phyloP scores from a whole-genome alignment of 129 eudicot genomes.

The Chrysanthemum makinoi region DNA sequence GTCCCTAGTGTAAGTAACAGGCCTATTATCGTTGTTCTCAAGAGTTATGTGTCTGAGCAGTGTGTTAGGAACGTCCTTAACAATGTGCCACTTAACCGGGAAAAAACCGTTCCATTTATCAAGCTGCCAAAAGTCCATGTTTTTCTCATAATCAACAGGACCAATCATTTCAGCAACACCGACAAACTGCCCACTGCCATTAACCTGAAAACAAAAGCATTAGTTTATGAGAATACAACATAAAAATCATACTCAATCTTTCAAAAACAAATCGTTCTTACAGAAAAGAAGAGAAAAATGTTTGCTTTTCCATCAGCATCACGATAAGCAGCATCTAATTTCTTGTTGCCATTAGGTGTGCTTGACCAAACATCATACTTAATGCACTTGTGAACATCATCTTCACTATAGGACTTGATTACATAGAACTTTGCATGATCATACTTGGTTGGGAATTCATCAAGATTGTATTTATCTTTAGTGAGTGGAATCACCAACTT shows the following conservation, averaged over 20 bases:
- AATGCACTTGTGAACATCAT: constrained; percentile 78
- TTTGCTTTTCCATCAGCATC: constrained; percentile 53
- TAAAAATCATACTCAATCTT: background rate
- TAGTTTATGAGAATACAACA: no score
- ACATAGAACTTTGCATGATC: constrained; percentile 74
- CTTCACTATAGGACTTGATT: constrained; percentile 90
- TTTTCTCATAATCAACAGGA: constrained; percentile 70
- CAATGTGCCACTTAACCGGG: constrained; percentile 89
- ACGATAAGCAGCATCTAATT: constrained; percentile 64
- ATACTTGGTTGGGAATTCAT: constrained; percentile 50
- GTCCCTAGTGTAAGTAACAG: constrained; percentile 86
- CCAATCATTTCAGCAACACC: constrained; percentile 96
- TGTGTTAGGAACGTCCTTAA: constrained; percentile 80
- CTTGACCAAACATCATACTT: constrained; percentile 95
- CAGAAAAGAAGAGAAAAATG: constrained; percentile 81
- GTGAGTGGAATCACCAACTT: constrained; percentile 23
- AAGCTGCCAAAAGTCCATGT: constrained; percentile 93
- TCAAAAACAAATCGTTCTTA: constrained; percentile 29
- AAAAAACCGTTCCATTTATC: constrained; percentile 95
- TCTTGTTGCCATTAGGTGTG: constrained; percentile 89
- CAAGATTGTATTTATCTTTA: constrained; percentile 53
- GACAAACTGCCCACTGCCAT: constrained; percentile 89
- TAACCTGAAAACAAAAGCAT: constrained; percentile 46
- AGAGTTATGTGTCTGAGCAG: constrained; percentile 71
- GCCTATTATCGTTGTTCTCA: constrained; percentile 79